Percentiles rank a stretch among this genome's conserved stretches.
Conservation (phyloP, 2,329 filamentous ascomycete genomes). For the Xylariaceae sp. region DNA sequence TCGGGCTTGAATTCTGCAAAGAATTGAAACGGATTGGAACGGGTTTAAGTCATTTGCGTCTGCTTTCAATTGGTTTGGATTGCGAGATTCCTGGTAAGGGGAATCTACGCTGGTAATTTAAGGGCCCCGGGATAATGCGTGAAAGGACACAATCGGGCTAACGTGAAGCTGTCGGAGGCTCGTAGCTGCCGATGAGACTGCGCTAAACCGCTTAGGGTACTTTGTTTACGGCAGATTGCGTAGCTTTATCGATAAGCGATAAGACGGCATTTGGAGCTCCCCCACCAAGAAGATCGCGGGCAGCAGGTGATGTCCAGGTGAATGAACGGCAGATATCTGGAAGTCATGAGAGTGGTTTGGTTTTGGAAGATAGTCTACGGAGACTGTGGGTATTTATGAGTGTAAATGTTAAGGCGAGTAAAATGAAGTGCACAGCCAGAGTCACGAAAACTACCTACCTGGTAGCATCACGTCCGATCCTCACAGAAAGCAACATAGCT, state of each 20-base stretch:
- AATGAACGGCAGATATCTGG: not conserved
- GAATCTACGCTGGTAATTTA: not conserved
- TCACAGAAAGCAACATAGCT: too few relatives aligned
- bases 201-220: not conserved
- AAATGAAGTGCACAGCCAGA: not conserved
- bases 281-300: constrained; percentile 1
- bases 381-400: too few relatives aligned
- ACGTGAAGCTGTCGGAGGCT: not conserved
- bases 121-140: not conserved
- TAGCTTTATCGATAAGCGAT: constrained; percentile 14
- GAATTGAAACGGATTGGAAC: not conserved
- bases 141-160: not conserved
- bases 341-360: not conserved
- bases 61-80: not conserved
- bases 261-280: constrained; percentile 11
- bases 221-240: not conserved
- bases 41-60: not conserved
- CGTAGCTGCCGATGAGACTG: too few relatives aligned
- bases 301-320: not conserved
- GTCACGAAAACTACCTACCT: not conserved
- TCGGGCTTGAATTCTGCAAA: too few relatives aligned
- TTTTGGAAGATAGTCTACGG: too few relatives aligned
- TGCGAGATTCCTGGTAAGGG: too few relatives aligned
- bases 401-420: not conserved
- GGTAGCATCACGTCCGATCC: not conserved